Conservation (phyloP, 441 rosid species). For the Melastoma candidum region DNA sequence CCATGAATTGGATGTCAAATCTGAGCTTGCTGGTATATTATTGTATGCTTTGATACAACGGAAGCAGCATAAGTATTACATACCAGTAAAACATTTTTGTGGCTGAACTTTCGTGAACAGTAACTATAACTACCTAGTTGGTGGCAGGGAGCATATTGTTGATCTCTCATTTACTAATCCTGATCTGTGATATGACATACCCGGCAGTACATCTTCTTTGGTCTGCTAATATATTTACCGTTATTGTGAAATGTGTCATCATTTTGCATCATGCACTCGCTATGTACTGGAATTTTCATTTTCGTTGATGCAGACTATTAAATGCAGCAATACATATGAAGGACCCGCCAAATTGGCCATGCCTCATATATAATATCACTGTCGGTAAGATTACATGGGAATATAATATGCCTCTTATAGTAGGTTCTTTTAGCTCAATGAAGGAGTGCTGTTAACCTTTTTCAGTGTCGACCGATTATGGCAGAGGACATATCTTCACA, state of each 20-base stretch:
- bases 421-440: constrained; percentile 12
- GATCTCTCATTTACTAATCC: too few relatives aligned
- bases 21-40: too few relatives aligned
- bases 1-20: too few relatives aligned
- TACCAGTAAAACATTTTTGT: too few relatives aligned
- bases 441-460: not conserved
- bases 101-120: too few relatives aligned
- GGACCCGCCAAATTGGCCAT: constrained; percentile 48
- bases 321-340: constrained; percentile 70
- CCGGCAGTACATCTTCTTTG: too few relatives aligned
- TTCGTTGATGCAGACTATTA: constrained; percentile 50
- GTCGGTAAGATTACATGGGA: constrained; percentile 43
- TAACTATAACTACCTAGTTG: too few relatives aligned
- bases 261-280: not conserved
- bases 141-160: too few relatives aligned
- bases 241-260: not conserved
- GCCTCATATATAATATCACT: constrained; percentile 54
- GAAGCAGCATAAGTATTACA: too few relatives aligned
- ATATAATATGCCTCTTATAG: constrained; percentile 4
- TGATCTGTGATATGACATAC: too few relatives aligned
- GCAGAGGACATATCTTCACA: constrained; percentile 65
- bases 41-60: too few relatives aligned
- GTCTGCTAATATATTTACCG: too few relatives aligned
- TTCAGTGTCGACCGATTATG: constrained; percentile 21
- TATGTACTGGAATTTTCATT: not conserved